Evolutionary conservation across 257 asterid species (phyloP).

Genomic region (Prunella vulgaris): DNA sequence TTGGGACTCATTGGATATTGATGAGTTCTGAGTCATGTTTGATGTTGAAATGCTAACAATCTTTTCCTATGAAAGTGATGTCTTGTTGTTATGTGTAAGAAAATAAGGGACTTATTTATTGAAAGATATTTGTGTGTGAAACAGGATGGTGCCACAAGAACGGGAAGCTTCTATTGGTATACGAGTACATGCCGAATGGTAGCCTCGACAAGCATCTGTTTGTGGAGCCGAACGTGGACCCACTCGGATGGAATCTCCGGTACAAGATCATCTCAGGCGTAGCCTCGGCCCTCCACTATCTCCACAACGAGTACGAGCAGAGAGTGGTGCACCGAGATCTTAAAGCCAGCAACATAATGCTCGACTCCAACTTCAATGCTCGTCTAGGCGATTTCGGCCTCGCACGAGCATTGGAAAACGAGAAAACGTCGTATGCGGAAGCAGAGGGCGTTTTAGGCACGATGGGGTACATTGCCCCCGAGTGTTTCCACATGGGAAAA

Average conservation of each 20-base stretch:
- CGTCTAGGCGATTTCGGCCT: conserved; percentile 94
- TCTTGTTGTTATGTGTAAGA: not conserved
- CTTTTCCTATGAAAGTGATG: conserved; percentile 1
- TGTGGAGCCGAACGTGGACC: conserved; percentile 31
- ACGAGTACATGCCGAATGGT: conserved; percentile 92
- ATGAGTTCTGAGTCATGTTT: conserved; percentile 14
- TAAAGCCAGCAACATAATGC: conserved; percentile 92
- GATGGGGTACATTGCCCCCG: conserved; percentile 89
- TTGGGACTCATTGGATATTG: conserved; percentile 8
- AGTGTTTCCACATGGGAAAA: conserved; percentile 84
- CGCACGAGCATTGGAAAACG: conserved; percentile 83
- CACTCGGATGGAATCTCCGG: conserved; percentile 60
- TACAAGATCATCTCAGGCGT: conserved; percentile 64
- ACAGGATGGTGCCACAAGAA: conserved; percentile 96
- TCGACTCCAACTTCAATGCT: conserved; percentile 70
- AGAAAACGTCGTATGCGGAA: conserved; percentile 67
- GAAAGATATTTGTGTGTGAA: not conserved
- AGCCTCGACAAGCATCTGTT: conserved; percentile 82
- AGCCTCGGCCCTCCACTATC: conserved; percentile 82
- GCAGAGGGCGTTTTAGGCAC: conserved; percentile 84
- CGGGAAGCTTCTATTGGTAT: conserved; percentile 67
- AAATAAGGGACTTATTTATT: not conserved
- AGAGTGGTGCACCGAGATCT: conserved; percentile 81
- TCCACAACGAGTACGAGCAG: conserved; percentile 82
- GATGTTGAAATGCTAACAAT: conserved; percentile 11